phyloP scores from a whole-genome alignment of 371 early-diverging fungal species.

The Actinomortierella wolfii region DNA sequence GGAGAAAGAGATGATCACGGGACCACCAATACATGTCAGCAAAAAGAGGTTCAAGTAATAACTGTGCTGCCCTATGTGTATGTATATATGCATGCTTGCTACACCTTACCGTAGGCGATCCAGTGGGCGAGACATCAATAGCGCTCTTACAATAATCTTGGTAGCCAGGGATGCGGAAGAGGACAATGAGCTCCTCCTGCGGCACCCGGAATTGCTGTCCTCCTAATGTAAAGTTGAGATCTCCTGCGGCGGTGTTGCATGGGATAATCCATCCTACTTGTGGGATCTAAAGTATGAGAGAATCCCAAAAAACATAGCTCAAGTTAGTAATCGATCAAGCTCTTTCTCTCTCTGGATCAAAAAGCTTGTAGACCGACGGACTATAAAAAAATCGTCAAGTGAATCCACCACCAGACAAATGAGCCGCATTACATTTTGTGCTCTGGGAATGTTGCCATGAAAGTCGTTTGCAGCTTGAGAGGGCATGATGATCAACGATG shows the following conservation, averaged over 20 bases:
- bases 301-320: neutral
- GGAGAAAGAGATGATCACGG: neutral
- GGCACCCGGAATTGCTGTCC: slow-evolving; percentile 38
- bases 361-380: too few species aligned
- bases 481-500: slow-evolving; percentile 36
- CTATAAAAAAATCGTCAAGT: too few species aligned
- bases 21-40: neutral
- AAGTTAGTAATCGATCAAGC: too few species aligned
- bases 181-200: slow-evolving; percentile 30
- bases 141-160: slow-evolving; percentile 46
- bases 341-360: too few species aligned
- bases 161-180: slow-evolving; percentile 40
- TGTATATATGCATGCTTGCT: neutral
- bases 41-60: neutral
- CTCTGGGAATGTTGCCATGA: slow-evolving; percentile 15
- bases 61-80: neutral
- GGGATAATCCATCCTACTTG: slow-evolving; percentile 43
- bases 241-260: slow-evolving; percentile 36
- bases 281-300: slow-evolving; percentile 16
- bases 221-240: slow-evolving; percentile 36
- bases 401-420: too few species aligned
- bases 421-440: too few species aligned
- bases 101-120: slow-evolving; percentile 14
- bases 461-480: slow-evolving; percentile 17
- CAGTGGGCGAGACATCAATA: slow-evolving; percentile 19